These are phyloP conservation scores for Fusarium clavum DNA, from an alignment of 2,329 filamentous ascomycete species.

Conservation along the genomic window DNA sequence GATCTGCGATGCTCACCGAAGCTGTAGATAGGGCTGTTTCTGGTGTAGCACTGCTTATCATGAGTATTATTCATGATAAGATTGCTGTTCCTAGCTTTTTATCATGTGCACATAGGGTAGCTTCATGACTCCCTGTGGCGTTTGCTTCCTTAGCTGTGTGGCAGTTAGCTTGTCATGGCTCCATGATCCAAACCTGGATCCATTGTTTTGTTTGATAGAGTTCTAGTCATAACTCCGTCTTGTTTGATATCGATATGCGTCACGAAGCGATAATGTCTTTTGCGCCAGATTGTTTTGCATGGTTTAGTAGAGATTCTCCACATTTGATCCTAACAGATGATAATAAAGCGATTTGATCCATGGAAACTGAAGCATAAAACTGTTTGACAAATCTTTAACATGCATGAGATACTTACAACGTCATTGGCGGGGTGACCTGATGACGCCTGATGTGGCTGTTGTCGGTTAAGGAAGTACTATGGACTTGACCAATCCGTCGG, in stretches of 20 bases:
- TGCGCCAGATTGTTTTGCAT: conserved; percentile 12
- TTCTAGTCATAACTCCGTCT: not conserved
- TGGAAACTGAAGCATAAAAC: conserved; percentile 22
- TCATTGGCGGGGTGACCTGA: conserved; percentile 49
- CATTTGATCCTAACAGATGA: not conserved
- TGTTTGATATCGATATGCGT: not conserved
- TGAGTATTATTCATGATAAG: not conserved
- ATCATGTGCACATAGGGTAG: conserved; percentile 10
- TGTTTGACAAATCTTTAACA: conserved; percentile 27
- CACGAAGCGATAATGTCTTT: not conserved
- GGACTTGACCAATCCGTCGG: accelerated
- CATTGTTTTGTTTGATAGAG: not conserved
- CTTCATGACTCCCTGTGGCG: conserved; percentile 16
- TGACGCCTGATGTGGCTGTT: conserved; percentile 30
- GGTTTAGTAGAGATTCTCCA: not conserved
- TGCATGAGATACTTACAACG: conserved; percentile 39
- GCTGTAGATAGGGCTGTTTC: conserved; percentile 13
- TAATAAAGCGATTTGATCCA: conserved; percentile 1
- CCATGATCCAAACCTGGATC: not conserved
- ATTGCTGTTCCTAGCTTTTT: not conserved
- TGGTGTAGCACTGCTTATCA: not conserved
- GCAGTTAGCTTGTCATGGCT: conserved; percentile 16
- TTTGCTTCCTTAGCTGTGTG: conserved; percentile 16
- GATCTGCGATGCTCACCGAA: not conserved
- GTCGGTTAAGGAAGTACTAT: conserved; percentile 22